phyloP scores from a whole-genome alignment of 331 rosid species.

The Phaseolus coccineus region DNA sequence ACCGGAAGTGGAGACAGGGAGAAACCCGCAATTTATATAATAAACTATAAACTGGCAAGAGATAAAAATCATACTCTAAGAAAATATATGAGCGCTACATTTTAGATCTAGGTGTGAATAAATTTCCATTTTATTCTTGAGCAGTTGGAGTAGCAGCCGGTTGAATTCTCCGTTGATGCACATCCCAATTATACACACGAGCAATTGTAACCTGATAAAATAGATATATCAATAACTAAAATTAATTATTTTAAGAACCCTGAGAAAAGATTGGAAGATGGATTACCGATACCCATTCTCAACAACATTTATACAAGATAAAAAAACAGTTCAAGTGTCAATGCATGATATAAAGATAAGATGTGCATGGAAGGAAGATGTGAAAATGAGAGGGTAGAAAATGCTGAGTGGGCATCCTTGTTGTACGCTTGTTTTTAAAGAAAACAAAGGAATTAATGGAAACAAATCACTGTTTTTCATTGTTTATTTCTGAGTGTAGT shows the following conservation, averaged over 20 bases:
- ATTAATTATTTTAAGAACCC: slow-evolving; percentile 5
- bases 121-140: slow-evolving; percentile 44
- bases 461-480: background rate
- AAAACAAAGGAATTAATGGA: slow-evolving; percentile 11
- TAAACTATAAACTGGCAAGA: slow-evolving; percentile 26
- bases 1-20: slow-evolving; percentile 36
- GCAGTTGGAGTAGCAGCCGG: slow-evolving; percentile 55
- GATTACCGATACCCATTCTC: slow-evolving; percentile 15
- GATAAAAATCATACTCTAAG: slow-evolving; percentile 47
- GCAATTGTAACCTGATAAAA: slow-evolving; percentile 86
- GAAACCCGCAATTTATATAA: slow-evolving; percentile 45
- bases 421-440: background rate
- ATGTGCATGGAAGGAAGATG: background rate
- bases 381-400: slow-evolving; percentile 3
- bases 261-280: slow-evolving; percentile 4
- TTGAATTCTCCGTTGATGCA: slow-evolving; percentile 76
- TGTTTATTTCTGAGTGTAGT: background rate
- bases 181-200: slow-evolving; percentile 96
- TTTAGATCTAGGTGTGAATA: slow-evolving; percentile 34
- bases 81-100: slow-evolving; percentile 39
- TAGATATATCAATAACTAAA: slow-evolving; percentile 40
- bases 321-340: background rate
- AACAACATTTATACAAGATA: background rate
- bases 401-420: background rate
- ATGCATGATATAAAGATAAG: background rate